Conservation (phyloP, 257 asterid genomes). For the Plantago major region DNA sequence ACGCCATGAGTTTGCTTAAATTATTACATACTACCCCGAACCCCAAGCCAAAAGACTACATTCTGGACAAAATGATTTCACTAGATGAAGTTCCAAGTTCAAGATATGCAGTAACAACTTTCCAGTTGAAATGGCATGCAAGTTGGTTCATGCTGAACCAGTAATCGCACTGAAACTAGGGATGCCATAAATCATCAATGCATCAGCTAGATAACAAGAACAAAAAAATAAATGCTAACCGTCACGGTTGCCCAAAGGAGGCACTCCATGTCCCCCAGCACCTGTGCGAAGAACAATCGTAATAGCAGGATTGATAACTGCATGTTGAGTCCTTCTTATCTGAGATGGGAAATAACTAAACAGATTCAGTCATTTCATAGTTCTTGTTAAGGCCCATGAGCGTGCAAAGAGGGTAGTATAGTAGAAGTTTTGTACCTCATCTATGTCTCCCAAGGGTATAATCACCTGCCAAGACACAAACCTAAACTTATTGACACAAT, state of each 20-base stretch:
- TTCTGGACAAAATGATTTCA: neutral
- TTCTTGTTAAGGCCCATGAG: slow-evolving; percentile 19
- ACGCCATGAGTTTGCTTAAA: too few relatives aligned
- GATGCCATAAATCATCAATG: slow-evolving; percentile 8
- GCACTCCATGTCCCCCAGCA: slow-evolving; percentile 89
- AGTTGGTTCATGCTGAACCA: neutral
- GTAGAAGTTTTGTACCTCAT: slow-evolving; percentile 59
- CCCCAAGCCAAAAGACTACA: too few relatives aligned
- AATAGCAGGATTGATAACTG: slow-evolving; percentile 81
- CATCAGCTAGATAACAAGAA: slow-evolving; percentile 15
- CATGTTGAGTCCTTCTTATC: slow-evolving; percentile 92
- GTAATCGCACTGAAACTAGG: slow-evolving; percentile 10
- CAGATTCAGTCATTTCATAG: slow-evolving; percentile 20
- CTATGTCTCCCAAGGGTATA: slow-evolving; percentile 83
- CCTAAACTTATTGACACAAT: neutral
- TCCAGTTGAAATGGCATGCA: slow-evolving; percentile 12
- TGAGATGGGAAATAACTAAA: slow-evolving; percentile 28
- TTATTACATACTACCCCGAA: too few relatives aligned
- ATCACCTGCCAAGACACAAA: slow-evolving; percentile 54
- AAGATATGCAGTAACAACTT: slow-evolving; percentile 8
- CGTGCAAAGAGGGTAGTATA: slow-evolving; percentile 4
- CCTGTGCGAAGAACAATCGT: slow-evolving; percentile 79
- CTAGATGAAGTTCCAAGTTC: slow-evolving; percentile 19
- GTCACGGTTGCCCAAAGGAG: slow-evolving; percentile 80
- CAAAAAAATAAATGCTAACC: slow-evolving; percentile 45